Evolutionary conservation across 176 grass and related monocot species (phyloP).

Genomic region (Carex parvula): DNA sequence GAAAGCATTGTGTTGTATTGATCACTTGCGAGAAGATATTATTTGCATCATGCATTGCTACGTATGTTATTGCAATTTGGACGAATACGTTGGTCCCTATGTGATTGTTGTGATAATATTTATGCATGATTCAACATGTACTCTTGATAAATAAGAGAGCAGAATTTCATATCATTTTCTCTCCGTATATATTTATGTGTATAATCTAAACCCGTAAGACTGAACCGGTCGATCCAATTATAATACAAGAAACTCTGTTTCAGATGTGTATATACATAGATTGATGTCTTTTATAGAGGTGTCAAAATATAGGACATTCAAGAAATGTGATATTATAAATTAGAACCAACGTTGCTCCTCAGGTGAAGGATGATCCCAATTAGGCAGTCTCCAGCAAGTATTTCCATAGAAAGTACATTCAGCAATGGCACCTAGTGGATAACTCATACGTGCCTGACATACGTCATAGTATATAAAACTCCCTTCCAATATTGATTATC

Average conservation of each 20-base stretch:
- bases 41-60: neutral
- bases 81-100: neutral
- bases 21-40: neutral
- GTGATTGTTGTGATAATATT: neutral
- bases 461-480: neutral
- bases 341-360: neutral
- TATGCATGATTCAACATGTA: neutral
- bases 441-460: neutral
- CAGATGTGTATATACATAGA: no score
- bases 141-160: neutral
- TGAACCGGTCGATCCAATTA: no score
- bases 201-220: no score
- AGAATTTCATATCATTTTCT: no score
- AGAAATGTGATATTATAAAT: neutral
- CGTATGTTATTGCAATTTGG: neutral
- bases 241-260: no score
- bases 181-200: no score
- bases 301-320: no score
- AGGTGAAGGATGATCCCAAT: neutral
- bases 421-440: neutral
- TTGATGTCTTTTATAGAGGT: no score
- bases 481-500: neutral
- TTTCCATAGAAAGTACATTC: neutral
- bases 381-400: neutral
- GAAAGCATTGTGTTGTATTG: neutral